Base-by-base conservation (phyloP, 2,329 filamentous ascomycete genomes). In the Colletotrichum trifolii region DNA sequence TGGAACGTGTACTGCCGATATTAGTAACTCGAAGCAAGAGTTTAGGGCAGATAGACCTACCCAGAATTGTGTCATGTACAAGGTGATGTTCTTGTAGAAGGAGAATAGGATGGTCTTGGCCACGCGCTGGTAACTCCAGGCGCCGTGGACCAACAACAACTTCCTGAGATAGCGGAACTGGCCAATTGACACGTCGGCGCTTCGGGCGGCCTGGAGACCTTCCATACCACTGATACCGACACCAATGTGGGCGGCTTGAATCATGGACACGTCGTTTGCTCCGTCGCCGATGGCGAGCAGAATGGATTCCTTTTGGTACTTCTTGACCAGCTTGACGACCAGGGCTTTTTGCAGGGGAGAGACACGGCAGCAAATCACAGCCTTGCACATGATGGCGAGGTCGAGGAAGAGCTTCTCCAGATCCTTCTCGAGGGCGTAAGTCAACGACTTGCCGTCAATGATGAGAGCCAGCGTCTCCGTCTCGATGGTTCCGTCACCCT, bases 1-100 rank as follows among this genome's bases (percentile, higher is more conserved):
- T 97, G 94, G 83, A 99, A 99, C 0, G 94, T 93, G 79, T 96
- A 98, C 92, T 94, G 65, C 1, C 67, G 36, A 9, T 52, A 77
- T 75, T 68, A 75, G 72, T 62, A 59, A 17, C 61, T 45, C 13
- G 42, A 2, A 4, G n/a, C 33, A 12, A n/a, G 43, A 25, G 40
- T 45, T 4, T 12, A 9, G 13, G 34, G 13, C 33, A 43, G 39
- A 13, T 9, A 25, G 42, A 82, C 90, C 82, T 83, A 94, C 91
- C 93, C 96, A 99, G 76, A 99, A 99, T 76, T 99, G 96, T 66
- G 96, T 99, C 91, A 99, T 94, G 81, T 98, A 99, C 67, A 99
- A 84, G 17, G 94, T 91, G 70, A 98, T 97, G 80, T 99, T 99
- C 85, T 99, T 99, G 85, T 99, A 99, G 78, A 98, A 99, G 7